A percentile compares a stretch with the other conserved stretches of the same genome.
Conservation (phyloP, 768 basidiomycete species). For the Pleurotus giganteus region DNA sequence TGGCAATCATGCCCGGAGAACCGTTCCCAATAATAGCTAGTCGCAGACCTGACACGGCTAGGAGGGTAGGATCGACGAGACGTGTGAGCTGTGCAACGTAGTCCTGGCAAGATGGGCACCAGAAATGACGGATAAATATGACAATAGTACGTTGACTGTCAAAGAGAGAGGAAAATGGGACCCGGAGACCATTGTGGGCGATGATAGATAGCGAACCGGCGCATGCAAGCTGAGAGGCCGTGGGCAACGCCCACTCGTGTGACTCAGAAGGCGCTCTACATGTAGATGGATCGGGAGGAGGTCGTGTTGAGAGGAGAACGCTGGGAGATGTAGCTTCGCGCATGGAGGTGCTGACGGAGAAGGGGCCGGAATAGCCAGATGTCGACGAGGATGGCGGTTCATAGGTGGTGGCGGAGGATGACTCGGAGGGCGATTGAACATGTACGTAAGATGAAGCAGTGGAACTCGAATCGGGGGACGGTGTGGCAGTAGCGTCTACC, state of each 20-base stretch:
- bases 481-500: neutral
- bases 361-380: conserved; percentile 2
- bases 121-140: conserved; percentile 87
- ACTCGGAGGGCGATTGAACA: conserved; percentile 3
- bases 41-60: conserved; percentile 35
- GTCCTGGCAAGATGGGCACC: conserved; percentile 86
- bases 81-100: conserved; percentile 69
- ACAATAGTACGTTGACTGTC: conserved; percentile 56
- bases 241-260: conserved; percentile 51
- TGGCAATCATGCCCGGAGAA: conserved; percentile 69
- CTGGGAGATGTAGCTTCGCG: neutral
- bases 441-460: conserved; percentile 5
- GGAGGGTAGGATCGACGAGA: conserved; percentile 42
- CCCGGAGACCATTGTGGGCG: conserved; percentile 61
- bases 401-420: conserved; percentile 4
- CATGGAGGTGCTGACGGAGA: conserved; percentile 1
- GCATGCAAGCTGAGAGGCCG: conserved; percentile 50
- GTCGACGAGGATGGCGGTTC: conserved; percentile 5
- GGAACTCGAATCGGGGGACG: neutral
- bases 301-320: neutral
- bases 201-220: conserved; percentile 66
- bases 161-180: conserved; percentile 71
- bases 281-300: conserved; percentile 24
- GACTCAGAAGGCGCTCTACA: conserved; percentile 20
- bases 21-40: conserved; percentile 81